phyloP scores from a whole-genome alignment of 345 rosid genomes.

The Hypericum perforatum region DNA sequence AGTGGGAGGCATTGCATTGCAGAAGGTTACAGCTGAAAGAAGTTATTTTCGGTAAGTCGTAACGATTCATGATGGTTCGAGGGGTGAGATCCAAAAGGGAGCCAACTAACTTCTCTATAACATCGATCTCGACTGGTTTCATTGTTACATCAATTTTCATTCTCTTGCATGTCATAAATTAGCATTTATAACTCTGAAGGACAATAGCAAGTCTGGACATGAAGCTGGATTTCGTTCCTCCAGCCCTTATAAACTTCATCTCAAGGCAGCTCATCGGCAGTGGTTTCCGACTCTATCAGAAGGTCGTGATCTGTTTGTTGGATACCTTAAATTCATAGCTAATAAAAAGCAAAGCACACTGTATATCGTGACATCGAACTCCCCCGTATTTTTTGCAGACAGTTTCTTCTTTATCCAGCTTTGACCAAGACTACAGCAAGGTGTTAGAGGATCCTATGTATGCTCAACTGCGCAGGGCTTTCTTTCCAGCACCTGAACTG shows the following conservation, averaged over 20 bases:
- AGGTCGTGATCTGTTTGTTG: slow-evolving; percentile 33
- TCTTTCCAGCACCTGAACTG: slow-evolving; percentile 29
- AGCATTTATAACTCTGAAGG: slow-evolving; percentile 36
- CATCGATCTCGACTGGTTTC: too few species aligned
- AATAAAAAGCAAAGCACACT: background rate
- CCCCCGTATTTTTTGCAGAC: slow-evolving; percentile 34
- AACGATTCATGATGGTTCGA: background rate
- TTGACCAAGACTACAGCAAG: slow-evolving; percentile 52
- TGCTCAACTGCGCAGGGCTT: slow-evolving; percentile 37
- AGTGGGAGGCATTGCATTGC: slow-evolving; percentile 82
- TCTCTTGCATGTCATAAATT: background rate
- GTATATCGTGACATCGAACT: background rate
- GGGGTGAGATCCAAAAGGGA: too few species aligned
- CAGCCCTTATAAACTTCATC: slow-evolving; percentile 75
- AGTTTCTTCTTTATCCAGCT: slow-evolving; percentile 49
- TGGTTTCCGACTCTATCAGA: slow-evolving; percentile 84
- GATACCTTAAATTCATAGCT: too few species aligned
- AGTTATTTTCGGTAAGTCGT: slow-evolving; percentile 72
- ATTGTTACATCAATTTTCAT: too few species aligned
- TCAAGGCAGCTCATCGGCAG: slow-evolving; percentile 83
- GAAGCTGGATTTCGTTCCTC: slow-evolving; percentile 88
- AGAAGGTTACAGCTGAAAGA: slow-evolving; percentile 66
- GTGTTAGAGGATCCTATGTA: slow-evolving; percentile 67
- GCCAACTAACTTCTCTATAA: too few species aligned
- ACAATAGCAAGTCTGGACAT: slow-evolving; percentile 71